Evolutionary conservation across 1,284 basidiomycete species (phyloP).

Genomic region (Cutaneotrichosporon cutaneum): DNA sequence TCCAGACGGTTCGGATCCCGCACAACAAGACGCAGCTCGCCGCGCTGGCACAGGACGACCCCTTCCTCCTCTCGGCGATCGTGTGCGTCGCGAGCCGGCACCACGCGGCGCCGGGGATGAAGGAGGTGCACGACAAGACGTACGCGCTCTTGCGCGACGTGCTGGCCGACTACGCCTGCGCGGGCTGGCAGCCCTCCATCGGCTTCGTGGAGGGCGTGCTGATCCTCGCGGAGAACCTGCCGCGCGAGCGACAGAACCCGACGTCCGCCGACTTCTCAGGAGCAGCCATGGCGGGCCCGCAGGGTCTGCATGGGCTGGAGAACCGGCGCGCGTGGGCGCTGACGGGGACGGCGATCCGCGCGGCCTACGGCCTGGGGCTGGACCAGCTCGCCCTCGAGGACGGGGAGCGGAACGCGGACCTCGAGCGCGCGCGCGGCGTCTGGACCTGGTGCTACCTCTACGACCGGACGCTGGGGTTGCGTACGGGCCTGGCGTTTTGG

Average conservation of each 20-base stretch:
- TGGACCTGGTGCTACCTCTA: constrained; percentile 56
- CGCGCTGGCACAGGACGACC: constrained; percentile 43
- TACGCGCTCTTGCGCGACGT: constrained; percentile 46
- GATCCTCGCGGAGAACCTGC: constrained; percentile 50
- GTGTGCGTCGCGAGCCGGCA: constrained; percentile 51
- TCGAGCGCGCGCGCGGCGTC: constrained; percentile 51
- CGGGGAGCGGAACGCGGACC: constrained; percentile 36
- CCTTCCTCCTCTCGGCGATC: constrained; percentile 50
- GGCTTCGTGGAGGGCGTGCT: constrained; percentile 54
- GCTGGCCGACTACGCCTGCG: constrained; percentile 45
- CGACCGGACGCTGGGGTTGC: constrained; percentile 52
- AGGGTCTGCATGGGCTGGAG: constrained; percentile 46
- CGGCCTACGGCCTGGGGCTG: constrained; percentile 49
- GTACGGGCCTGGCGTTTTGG: constrained; percentile 55
- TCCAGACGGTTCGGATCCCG: constrained; percentile 51
- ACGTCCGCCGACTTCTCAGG: constrained; percentile 25
- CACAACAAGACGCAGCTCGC: constrained; percentile 44
- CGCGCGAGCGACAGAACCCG: constrained; percentile 28
- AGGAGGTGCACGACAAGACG: constrained; percentile 39
- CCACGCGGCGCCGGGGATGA: constrained; percentile 35
- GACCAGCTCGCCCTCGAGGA: constrained; percentile 48
- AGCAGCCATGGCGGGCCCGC: constrained; percentile 27
- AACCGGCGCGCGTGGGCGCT: constrained; percentile 53
- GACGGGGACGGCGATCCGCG: constrained; percentile 51
- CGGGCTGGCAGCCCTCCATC: constrained; percentile 49